Percentiles rank a stretch among this genome's conserved stretches.
phyloP scores from a whole-genome alignment of 2,329 filamentous ascomycete genomes.

The Fusarium sp. region DNA sequence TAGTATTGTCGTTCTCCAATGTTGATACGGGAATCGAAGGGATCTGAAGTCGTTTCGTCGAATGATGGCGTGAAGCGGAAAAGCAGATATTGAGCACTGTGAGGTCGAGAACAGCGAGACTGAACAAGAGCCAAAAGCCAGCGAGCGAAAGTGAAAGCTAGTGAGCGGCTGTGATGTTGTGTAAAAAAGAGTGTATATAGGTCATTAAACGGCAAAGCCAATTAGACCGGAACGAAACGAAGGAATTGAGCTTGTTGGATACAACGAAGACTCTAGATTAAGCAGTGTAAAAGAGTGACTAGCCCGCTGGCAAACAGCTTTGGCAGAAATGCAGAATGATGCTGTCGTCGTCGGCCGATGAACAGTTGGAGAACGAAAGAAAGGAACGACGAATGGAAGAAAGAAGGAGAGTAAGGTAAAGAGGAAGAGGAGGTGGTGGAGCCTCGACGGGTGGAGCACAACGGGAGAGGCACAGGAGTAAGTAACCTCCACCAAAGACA shows the following conservation, averaged over 20 bases:
- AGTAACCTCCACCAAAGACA: slow-evolving; percentile 27
- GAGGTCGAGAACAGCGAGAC: slow-evolving; percentile 17
- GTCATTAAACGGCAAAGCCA: slow-evolving; percentile 26
- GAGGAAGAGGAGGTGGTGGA: slow-evolving; percentile 43
- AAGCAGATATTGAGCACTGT: slow-evolving; percentile 27
- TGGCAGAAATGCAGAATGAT: slow-evolving; percentile 44
- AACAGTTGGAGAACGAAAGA: slow-evolving; percentile 51
- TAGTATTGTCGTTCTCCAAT: slow-evolving; percentile 32
- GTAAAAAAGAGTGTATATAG: slow-evolving; percentile 47
- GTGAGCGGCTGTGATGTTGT: slow-evolving; percentile 37
- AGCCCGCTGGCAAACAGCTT: slow-evolving; percentile 67
- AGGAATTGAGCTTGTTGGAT: slow-evolving; percentile 39
- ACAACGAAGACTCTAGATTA: slow-evolving; percentile 43
- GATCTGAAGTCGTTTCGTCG: slow-evolving; percentile 43
- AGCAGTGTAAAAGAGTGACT: slow-evolving; percentile 58
- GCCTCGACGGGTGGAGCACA: slow-evolving; percentile 32
- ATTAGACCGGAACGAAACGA: slow-evolving; percentile 46
- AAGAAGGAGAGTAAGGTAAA: slow-evolving; percentile 48
- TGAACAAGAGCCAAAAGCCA: slow-evolving; percentile 39
- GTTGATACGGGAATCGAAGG: slow-evolving; percentile 27
- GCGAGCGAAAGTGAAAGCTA: slow-evolving; percentile 36
- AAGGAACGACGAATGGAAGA: slow-evolving; percentile 52
- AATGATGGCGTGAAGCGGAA: slow-evolving; percentile 32
- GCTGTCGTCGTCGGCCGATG: slow-evolving; percentile 53
- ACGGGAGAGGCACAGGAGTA: slow-evolving; percentile 43